phyloP scores from a whole-genome alignment of 345 rosid species.

The Bruguiera parviflora region DNA sequence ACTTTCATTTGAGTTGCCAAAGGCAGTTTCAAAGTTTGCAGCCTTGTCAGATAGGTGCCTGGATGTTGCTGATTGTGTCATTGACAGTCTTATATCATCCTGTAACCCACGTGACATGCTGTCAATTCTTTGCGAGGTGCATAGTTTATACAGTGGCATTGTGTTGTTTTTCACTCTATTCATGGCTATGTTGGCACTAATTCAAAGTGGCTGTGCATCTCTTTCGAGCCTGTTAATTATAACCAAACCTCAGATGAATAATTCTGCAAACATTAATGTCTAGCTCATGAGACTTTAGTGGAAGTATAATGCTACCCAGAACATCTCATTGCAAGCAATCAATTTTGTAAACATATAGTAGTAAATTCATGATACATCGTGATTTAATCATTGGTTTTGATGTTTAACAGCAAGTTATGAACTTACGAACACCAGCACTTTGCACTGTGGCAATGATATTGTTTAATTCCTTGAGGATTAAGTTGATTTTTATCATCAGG shows the following conservation, averaged over 20 bases:
- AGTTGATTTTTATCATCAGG: background rate
- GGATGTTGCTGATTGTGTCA: slow-evolving; percentile 42
- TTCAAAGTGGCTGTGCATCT: background rate
- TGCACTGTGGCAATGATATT: too few relatives aligned
- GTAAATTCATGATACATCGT: background rate
- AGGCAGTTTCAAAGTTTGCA: slow-evolving; percentile 58
- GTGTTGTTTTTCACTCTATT: background rate
- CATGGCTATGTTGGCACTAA: background rate
- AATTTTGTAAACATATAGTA: background rate
- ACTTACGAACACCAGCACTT: too few relatives aligned
- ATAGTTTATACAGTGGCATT: background rate
- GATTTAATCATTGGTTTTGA: background rate
- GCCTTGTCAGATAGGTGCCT: slow-evolving; percentile 47
- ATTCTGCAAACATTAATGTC: background rate
- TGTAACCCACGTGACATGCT: slow-evolving; percentile 88
- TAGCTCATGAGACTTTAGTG: background rate
- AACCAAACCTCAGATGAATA: background rate
- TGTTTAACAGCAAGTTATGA: background rate
- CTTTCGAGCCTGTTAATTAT: background rate
- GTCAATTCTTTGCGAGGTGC: slow-evolving; percentile 80
- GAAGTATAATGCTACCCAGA: background rate
- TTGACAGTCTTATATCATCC: slow-evolving; percentile 43
- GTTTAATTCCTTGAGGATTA: too few relatives aligned
- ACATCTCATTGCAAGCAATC: background rate
- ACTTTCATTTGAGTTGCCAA: slow-evolving; percentile 71